phyloP scores from a whole-genome alignment of 257 asterid species.

The Nyctanthes arbortristis region DNA sequence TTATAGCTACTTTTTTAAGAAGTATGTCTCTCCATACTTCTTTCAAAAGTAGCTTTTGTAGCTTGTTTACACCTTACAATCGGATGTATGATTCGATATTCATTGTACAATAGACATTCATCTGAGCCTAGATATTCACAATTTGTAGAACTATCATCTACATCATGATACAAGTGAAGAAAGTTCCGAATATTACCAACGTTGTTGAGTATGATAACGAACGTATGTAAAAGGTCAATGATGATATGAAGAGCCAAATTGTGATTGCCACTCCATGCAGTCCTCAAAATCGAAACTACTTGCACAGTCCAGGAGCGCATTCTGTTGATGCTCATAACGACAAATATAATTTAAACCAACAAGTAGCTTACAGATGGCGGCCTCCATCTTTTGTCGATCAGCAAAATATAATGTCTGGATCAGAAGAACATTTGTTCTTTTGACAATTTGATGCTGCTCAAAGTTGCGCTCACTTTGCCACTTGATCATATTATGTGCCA shows the following conservation, averaged over 20 bases:
- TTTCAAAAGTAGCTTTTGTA: neutral
- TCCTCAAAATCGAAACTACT: slow-evolving; percentile 87
- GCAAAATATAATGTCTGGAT: slow-evolving; percentile 86
- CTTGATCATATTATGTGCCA: slow-evolving; percentile 87
- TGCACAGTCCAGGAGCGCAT: slow-evolving; percentile 82
- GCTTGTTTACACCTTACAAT: slow-evolving; percentile 7
- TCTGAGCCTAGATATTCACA: slow-evolving; percentile 34
- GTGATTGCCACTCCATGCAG: slow-evolving; percentile 74
- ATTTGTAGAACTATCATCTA: slow-evolving; percentile 22
- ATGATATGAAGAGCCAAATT: slow-evolving; percentile 43
- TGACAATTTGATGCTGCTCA: slow-evolving; percentile 82
- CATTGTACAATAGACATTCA: slow-evolving; percentile 13
- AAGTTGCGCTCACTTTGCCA: slow-evolving; percentile 92
- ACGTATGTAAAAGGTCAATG: slow-evolving; percentile 29
- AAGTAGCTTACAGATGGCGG: slow-evolving; percentile 69
- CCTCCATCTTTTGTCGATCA: slow-evolving; percentile 71
- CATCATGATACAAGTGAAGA: slow-evolving; percentile 24
- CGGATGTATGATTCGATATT: neutral
- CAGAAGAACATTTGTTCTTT: slow-evolving; percentile 72
- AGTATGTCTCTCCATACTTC: neutral
- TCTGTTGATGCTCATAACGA: slow-evolving; percentile 86
- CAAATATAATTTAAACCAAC: slow-evolving; percentile 85
- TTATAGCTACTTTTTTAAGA: neutral
- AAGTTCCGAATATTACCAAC: slow-evolving; percentile 9
- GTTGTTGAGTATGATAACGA: neutral